phyloP scores from a whole-genome alignment of 768 basidiomycete genomes.

The Termitomyces sp. region DNA sequence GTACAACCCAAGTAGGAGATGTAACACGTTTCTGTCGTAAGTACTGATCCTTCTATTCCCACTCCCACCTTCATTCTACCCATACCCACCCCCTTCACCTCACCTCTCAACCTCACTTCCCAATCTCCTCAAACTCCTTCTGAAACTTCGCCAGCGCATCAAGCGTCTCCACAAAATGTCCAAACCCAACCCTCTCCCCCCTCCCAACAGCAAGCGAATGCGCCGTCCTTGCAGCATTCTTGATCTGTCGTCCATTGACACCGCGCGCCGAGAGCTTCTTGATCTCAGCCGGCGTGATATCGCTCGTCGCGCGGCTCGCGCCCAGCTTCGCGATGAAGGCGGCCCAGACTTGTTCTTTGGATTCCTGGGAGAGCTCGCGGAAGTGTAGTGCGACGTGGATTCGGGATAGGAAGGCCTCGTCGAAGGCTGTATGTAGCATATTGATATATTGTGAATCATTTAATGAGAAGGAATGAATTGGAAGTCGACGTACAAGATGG shows the following conservation, averaged over 20 bases:
- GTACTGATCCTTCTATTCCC: not conserved
- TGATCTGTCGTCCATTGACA: slow-evolving; percentile 64
- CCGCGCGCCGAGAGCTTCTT: slow-evolving; percentile 42
- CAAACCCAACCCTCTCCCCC: slow-evolving; percentile 26
- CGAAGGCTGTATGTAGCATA: slow-evolving; percentile 56
- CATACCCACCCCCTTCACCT: not conserved
- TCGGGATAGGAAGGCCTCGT: slow-evolving; percentile 65
- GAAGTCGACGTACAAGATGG: slow-evolving; percentile 47
- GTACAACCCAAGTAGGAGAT: not conserved
- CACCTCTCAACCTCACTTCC: not conserved
- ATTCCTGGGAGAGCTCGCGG: slow-evolving; percentile 48
- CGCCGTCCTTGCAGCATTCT: slow-evolving; percentile 63
- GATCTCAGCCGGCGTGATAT: slow-evolving; percentile 39
- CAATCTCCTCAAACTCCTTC: not conserved
- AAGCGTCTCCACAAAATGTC: not conserved
- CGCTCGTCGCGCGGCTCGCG: slow-evolving; percentile 25
- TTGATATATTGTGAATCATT: slow-evolving; percentile 53
- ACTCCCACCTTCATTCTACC: not conserved
- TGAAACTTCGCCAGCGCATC: slow-evolving; percentile 5
- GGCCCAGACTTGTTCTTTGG: slow-evolving; percentile 55
- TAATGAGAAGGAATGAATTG: slow-evolving; percentile 55
- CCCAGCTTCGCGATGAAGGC: slow-evolving; percentile 52
- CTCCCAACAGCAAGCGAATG: slow-evolving; percentile 49
- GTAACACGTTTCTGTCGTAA: not conserved
- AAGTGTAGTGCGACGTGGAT: slow-evolving; percentile 67